Conservation (phyloP, 495 filamentous ascomycete species). For the Glonium stellatum region DNA sequence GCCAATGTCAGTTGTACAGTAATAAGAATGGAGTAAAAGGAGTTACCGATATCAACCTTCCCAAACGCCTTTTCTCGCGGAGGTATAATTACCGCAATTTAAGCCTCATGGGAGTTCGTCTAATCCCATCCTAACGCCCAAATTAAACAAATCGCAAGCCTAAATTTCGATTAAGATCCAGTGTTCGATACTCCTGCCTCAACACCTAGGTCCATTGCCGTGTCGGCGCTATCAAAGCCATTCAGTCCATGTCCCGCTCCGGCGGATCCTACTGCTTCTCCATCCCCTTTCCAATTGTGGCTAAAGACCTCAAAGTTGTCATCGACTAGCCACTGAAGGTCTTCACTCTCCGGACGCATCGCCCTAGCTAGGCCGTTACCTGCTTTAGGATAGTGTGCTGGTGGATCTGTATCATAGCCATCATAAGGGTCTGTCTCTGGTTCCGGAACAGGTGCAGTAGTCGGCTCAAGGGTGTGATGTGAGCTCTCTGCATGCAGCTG, state of each 20-base stretch:
- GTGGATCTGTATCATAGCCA: conserved; percentile 33
- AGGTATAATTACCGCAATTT: background rate
- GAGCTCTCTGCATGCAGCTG: conserved; percentile 22
- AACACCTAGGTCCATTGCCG: conserved; percentile 1
- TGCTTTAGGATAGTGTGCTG: conserved; percentile 35
- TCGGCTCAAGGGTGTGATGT: background rate
- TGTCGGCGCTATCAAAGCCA: conserved; percentile 5
- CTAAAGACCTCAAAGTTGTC: conserved; percentile 38
- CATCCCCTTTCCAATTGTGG: conserved; percentile 30
- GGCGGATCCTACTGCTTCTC: conserved; percentile 15
- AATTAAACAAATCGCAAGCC: background rate
- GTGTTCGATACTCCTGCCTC: conserved; percentile 2
- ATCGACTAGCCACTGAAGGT: conserved; percentile 37
- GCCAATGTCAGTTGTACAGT: background rate
- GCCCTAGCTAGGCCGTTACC: conserved; percentile 36
- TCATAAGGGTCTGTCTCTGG: conserved; percentile 19
- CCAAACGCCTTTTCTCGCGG: background rate
- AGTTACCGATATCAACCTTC: background rate
- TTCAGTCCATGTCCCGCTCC: conserved; percentile 4
- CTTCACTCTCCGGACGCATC: conserved; percentile 34
- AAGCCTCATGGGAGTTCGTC: background rate
- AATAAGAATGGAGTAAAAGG: background rate
- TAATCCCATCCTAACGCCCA: background rate
- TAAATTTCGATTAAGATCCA: background rate
- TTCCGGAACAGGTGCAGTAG: background rate